These are phyloP conservation scores for Parastagonospora avenae DNA, from an alignment of 2,329 filamentous ascomycete species.

Conservation along the genomic window DNA sequence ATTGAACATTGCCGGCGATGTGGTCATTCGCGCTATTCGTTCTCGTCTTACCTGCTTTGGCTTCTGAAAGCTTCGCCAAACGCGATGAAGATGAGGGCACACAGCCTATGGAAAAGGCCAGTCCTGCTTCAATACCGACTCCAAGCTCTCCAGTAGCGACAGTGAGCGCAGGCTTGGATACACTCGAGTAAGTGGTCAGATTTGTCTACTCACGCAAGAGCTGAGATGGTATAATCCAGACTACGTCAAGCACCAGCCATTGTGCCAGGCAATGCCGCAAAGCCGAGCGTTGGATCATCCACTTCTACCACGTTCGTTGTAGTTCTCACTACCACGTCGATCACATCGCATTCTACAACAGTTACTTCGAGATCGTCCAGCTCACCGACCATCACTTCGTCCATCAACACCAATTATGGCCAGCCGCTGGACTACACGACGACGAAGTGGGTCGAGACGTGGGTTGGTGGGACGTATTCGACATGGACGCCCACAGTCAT, in stretches of 20 bases:
- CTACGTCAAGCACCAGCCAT: too few species aligned
- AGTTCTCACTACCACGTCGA: slow-evolving; percentile 2
- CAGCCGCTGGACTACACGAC: slow-evolving; percentile 25
- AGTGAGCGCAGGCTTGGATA: not conserved
- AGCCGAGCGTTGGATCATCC: not conserved
- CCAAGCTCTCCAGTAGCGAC: not conserved
- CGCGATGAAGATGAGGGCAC: not conserved
- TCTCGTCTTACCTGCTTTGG: not conserved
- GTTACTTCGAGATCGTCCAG: not conserved
- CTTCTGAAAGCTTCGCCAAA: not conserved
- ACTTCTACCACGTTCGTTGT: not conserved
- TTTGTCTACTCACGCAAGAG: not conserved
- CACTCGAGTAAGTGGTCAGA: not conserved
- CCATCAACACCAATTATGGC: not conserved
- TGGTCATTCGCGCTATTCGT: too few species aligned
- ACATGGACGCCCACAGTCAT: slow-evolving; percentile 42
- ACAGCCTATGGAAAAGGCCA: not conserved
- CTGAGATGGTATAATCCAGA: slow-evolving; percentile 3
- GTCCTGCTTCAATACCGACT: not conserved
- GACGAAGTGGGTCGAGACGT: slow-evolving; percentile 42
- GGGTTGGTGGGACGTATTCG: slow-evolving; percentile 25
- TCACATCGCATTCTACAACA: not conserved
- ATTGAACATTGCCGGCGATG: too few species aligned
- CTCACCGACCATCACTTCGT: slow-evolving; percentile 2
- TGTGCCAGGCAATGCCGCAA: too few species aligned